Evolutionary conservation across 2,329 filamentous ascomycete species (phyloP).

Genomic region (Fusarium coicis): DNA sequence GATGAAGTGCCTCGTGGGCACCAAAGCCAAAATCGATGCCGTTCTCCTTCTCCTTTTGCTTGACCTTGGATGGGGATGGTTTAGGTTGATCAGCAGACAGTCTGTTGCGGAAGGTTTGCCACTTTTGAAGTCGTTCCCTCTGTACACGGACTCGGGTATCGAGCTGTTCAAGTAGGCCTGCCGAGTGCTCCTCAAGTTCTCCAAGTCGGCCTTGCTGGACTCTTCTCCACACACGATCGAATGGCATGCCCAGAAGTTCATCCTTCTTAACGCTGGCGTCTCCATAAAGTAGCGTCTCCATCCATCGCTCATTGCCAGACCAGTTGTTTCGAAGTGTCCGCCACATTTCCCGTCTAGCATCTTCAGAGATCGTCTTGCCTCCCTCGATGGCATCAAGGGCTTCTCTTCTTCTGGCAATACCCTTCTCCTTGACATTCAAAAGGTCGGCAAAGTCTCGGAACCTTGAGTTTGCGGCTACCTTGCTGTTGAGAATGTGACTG

Average conservation of each 20-base stretch:
- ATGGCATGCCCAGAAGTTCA: conserved; percentile 72
- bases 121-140: conserved; percentile 74
- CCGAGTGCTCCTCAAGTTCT: conserved; percentile 63
- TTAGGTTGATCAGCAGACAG: conserved; percentile 52
- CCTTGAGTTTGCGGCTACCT: conserved; percentile 65
- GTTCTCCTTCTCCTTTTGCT: conserved; percentile 43
- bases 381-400: conserved; percentile 50
- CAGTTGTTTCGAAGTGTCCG: conserved; percentile 77
- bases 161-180: conserved; percentile 75
- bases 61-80: conserved; percentile 40
- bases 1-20: conserved; percentile 60
- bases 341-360: conserved; percentile 62
- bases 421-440: conserved; percentile 70
- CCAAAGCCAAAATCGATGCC: conserved; percentile 66
- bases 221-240: conserved; percentile 76
- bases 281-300: conserved; percentile 75
- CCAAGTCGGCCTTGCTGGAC: conserved; percentile 68
- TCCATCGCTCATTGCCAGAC: conserved; percentile 81
- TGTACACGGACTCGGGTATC: conserved; percentile 75
- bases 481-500: conserved; percentile 66
- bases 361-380: conserved; percentile 52
- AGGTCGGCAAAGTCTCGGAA: conserved; percentile 73
- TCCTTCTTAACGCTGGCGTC: conserved; percentile 68
- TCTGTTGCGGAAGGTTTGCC: conserved; percentile 73
- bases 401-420: conserved; percentile 65